phyloP scores from a whole-genome alignment of 1,284 basidiomycete species.

The Earliella scabrosa region DNA sequence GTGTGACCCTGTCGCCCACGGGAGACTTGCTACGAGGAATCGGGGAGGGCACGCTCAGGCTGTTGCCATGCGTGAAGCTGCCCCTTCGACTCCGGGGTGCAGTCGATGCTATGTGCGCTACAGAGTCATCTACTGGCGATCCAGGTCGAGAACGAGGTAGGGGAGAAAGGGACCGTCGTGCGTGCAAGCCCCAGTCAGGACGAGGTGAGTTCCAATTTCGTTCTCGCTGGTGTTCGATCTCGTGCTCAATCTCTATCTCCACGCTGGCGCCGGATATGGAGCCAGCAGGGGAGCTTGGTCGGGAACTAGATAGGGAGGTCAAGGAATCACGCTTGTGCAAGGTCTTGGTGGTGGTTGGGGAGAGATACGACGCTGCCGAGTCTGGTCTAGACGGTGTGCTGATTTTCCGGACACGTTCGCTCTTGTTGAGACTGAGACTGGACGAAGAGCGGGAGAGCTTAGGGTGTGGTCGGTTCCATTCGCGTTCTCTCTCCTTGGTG shows the following conservation, averaged over 20 bases:
- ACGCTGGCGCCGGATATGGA: constrained; percentile 25
- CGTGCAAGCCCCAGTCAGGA: constrained; percentile 46
- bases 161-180: constrained; percentile 19
- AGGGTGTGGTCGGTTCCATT: constrained; percentile 57
- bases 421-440: constrained; percentile 28
- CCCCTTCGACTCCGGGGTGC: constrained; percentile 13
- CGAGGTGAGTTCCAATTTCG: constrained; percentile 65
- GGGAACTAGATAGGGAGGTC: constrained; percentile 24
- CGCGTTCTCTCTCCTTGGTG: constrained; percentile 50
- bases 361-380: constrained; percentile 28
- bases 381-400: constrained; percentile 33
- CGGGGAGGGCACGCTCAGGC: constrained; percentile 1
- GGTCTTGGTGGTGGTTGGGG: constrained; percentile 16
- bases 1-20: constrained; percentile 12
- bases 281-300: constrained; percentile 25
- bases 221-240: constrained; percentile 46
- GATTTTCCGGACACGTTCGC: constrained; percentile 30
- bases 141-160: constrained; percentile 20
- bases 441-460: constrained; percentile 34
- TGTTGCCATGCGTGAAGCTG: constrained; percentile 7
- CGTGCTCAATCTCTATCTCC: constrained; percentile 36
- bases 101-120: not conserved
- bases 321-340: constrained; percentile 27
- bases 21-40: constrained; percentile 12
- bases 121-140: constrained; percentile 25